A percentile compares a stretch with the other conserved stretches of the same genome.
Conservation (phyloP, 2,329 filamentous ascomycete genomes). For the Fonsecaea monophora region DNA sequence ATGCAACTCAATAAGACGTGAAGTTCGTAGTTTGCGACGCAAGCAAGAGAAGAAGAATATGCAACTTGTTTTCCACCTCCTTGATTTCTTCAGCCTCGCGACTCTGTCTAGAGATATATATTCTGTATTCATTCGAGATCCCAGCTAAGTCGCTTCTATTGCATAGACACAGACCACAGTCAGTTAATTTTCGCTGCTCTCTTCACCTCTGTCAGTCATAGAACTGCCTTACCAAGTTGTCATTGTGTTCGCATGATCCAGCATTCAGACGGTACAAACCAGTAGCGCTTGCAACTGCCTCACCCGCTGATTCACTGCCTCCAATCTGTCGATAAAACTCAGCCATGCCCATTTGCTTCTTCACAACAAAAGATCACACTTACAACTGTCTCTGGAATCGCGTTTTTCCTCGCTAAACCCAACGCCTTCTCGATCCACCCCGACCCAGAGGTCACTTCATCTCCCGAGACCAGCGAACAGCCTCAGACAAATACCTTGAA, state of each 20-base stretch:
- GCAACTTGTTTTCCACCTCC: neutral
- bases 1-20: neutral
- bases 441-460: neutral
- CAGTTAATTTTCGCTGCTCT: neutral
- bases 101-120: neutral
- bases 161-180: neutral
- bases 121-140: neutral
- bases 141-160: neutral
- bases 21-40: too few species aligned
- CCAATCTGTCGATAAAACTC: neutral
- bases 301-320: neutral
- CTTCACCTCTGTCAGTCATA: neutral
- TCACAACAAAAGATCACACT: neutral
- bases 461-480: neutral
- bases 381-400: neutral
- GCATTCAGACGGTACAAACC: neutral
- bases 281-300: neutral
- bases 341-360: neutral
- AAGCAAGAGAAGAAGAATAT: neutral
- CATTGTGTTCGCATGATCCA: neutral
- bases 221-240: neutral
- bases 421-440: neutral
- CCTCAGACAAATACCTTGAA: neutral
- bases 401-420: neutral
- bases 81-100: slow-evolving; percentile 2